These are phyloP conservation scores for Yamadazyma takamatsuzukensis DNA, from an alignment of 805 yeast species.

Conservation along the genomic window DNA sequence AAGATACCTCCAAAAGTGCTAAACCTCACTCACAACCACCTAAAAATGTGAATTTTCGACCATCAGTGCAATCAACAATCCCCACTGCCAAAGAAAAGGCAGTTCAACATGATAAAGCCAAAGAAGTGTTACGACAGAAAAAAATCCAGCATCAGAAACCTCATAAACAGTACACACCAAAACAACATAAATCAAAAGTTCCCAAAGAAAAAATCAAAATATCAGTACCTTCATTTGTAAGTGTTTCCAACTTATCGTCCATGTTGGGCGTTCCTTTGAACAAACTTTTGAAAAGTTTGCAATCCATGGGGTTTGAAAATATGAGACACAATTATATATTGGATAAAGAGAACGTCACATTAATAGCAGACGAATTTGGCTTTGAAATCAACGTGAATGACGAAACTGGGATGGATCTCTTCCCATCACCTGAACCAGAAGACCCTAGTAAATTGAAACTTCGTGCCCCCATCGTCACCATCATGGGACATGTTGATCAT, in stretches of 20 bases:
- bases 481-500: slow-evolving; percentile 99
- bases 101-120: slow-evolving; percentile 7
- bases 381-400: slow-evolving; percentile 57
- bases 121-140: slow-evolving; percentile 8
- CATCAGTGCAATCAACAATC: no score
- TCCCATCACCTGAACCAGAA: slow-evolving; percentile 44
- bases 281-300: slow-evolving; percentile 54
- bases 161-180: slow-evolving; percentile 2
- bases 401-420: slow-evolving; percentile 57
- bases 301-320: slow-evolving; percentile 68
- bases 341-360: slow-evolving; percentile 79
- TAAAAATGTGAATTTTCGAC: no score
- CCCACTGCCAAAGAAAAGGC: no score
- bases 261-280: slow-evolving; percentile 63
- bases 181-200: slow-evolving; percentile 2
- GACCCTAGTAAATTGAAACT: slow-evolving; percentile 39
- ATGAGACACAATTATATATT: slow-evolving; percentile 73
- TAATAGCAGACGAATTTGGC: slow-evolving; percentile 88
- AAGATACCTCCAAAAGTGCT: no score
- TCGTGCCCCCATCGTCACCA: slow-evolving; percentile 92
- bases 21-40: no score
- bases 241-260: slow-evolving; percentile 76
- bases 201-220: slow-evolving; percentile 22
- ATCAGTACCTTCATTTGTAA: slow-evolving; percentile 70
- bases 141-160: slow-evolving; percentile 2